These are phyloP conservation scores for Notholithocarpus densiflorus DNA, from an alignment of 306 rosid genomes.

Conservation along the genomic window DNA sequence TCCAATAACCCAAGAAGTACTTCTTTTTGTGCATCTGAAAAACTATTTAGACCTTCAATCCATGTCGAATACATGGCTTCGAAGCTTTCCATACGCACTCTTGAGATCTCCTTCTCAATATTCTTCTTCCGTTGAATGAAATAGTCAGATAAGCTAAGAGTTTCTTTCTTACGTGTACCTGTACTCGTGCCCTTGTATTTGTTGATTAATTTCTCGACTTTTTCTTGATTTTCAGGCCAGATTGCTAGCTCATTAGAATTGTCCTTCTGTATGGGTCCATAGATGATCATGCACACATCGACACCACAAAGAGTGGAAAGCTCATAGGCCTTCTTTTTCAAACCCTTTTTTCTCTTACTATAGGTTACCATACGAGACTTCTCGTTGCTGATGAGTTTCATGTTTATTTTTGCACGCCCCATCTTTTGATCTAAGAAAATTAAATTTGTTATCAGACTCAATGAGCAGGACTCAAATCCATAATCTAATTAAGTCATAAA, in stretches of 20 bases:
- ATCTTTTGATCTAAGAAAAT: slow-evolving; percentile 1
- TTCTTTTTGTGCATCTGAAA: neutral
- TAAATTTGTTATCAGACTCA: neutral
- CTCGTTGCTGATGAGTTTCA: neutral
- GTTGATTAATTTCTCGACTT: neutral
- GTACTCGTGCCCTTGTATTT: neutral
- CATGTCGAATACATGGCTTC: slow-evolving; percentile 14
- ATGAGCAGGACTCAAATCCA: too few relatives aligned
- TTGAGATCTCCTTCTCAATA: slow-evolving; percentile 14
- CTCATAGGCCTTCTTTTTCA: neutral
- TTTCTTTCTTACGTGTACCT: neutral
- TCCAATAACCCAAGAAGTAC: neutral
- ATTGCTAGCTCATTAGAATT: neutral
- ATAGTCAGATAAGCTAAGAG: neutral
- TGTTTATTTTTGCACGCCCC: slow-evolving; percentile 7
- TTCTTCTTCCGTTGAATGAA: neutral
- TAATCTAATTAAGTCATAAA: too few relatives aligned
- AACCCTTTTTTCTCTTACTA: neutral
- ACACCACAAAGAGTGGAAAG: slow-evolving; percentile 10
- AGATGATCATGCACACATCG: neutral
- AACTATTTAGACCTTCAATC: neutral
- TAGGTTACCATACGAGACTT: neutral
- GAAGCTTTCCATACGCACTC: neutral
- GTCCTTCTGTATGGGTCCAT: neutral
- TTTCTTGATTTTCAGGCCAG: slow-evolving; percentile 1